Evolutionary conservation across 495 filamentous ascomycete genomes (phyloP), one percentile per base, ranked within the genome.

Genomic region (Penicillium riverlandense): DNA sequence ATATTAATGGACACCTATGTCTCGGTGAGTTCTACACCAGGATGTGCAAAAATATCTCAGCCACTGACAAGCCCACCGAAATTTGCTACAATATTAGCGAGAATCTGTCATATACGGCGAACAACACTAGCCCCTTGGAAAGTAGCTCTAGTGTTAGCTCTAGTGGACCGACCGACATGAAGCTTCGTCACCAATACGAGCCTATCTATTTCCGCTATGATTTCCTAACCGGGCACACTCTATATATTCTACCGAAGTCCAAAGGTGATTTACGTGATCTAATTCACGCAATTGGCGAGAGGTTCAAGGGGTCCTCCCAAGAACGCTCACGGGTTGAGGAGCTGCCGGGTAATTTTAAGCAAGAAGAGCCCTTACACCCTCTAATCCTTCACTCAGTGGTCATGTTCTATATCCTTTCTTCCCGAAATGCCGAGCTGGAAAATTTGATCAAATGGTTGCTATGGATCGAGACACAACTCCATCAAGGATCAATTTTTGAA

Each of bases 391-490:
- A 44, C 9, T 44, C 34, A 0, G 41, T 46, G 0, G 41, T 53
- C n/a, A 30, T 53, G 8, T 53, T 48, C 11, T 44, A 53, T 15
- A 41, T 35, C 8, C 40, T 54, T 29, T 45, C 48, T 2, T 29
- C 47, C 7, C 41, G 48, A 50, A 47, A 34, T 8, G 33, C 42
- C 8, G 43, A 50, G 28, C 31, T 54, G 3, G 37, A 54, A 15
- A 40, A 50, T 29, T 22, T 54, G 10, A 43, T 47, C 16, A 49
- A 49, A 35, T 49, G 44, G 31, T 22, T 54, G 28, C 40, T 54
- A 6, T 54, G 47, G 52, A 54, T 50, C n/a, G 52, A 54, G 37
- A 53, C 45, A 0, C 50, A 53, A 36, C 47, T 53, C 11, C 47
- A 53, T 29, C 50, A 41, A 27, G 50, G 50, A n/a, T 53, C 50